Percentiles rank a stretch among this genome's conserved stretches.
These are phyloP conservation scores for Alternaria sp. DNA, from an alignment of 2,329 filamentous ascomycete genomes.

Conservation along the genomic window DNA sequence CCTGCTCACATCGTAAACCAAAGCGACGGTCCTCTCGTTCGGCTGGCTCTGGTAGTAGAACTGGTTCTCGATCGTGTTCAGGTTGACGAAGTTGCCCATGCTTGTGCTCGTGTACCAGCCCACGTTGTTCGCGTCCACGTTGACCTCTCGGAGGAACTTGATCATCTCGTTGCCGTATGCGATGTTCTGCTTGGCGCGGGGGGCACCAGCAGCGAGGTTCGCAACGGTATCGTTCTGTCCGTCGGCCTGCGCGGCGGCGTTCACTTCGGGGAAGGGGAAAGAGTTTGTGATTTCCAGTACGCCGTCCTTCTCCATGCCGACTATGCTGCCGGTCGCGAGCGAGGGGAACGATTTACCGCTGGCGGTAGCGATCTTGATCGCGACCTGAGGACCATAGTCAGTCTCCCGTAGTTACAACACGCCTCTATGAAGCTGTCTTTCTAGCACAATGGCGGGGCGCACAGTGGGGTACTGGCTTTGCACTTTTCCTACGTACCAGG, in stretches of 20 bases:
- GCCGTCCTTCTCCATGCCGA: constrained; percentile 88
- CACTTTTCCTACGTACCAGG: constrained; percentile 70
- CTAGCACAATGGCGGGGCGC: constrained; percentile 39
- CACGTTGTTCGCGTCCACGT: constrained; percentile 96
- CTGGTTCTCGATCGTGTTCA: constrained; percentile 97
- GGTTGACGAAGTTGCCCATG: constrained; percentile 98
- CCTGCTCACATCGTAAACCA: constrained; percentile 95
- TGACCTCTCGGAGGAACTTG: constrained; percentile 93
- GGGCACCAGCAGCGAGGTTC: constrained; percentile 83
- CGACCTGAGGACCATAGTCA: constrained; percentile 68
- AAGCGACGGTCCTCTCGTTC: constrained; percentile 85
- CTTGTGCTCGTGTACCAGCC: constrained; percentile 99
- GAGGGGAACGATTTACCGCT: constrained; percentile 88
- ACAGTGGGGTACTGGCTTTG: constrained; percentile 43
- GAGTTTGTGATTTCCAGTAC: constrained; percentile 91
- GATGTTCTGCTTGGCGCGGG: constrained; percentile 88
- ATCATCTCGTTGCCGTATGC: constrained; percentile 97
- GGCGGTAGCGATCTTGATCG: constrained; percentile 99
- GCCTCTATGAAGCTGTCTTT: constrained; percentile 1
- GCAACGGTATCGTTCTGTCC: constrained; percentile 45
- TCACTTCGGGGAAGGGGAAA: constrained; percentile 87
- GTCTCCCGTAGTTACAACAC: constrained; percentile 12
- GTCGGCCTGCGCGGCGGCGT: constrained; percentile 69
- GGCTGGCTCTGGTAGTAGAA: constrained; percentile 93
- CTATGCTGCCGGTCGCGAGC: constrained; percentile 86